Evolutionary conservation across 352 stramenopile species (phyloP).

Genomic region (Globisporangium alternatum): DNA sequence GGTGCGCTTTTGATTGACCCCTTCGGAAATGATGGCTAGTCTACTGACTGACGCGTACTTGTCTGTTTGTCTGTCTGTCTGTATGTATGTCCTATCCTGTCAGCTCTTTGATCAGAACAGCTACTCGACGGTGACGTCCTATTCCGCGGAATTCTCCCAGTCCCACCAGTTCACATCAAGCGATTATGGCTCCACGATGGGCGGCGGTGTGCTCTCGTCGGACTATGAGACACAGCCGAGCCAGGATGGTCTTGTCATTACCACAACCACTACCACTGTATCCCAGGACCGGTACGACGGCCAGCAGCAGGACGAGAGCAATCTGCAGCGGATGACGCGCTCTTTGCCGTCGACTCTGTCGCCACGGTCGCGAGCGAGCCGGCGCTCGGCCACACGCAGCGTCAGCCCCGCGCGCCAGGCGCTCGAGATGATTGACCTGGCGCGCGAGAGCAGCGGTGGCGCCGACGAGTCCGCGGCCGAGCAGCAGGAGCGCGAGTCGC

Average conservation of each 20-base stretch:
- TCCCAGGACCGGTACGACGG: not conserved
- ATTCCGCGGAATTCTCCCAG: slow-evolving; percentile 12
- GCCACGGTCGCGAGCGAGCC: slow-evolving; percentile 15
- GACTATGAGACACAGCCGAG: not conserved
- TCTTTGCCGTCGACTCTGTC: slow-evolving; percentile 40
- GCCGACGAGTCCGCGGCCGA: slow-evolving; percentile 15
- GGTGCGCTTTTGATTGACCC: slow-evolving; percentile 22
- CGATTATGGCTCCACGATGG: not conserved
- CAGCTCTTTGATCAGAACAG: slow-evolving; percentile 13
- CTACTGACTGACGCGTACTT: not conserved
- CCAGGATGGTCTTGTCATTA: not conserved
- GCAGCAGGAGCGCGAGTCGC: not conserved
- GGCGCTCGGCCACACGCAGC: slow-evolving; percentile 39
- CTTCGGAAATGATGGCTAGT: not conserved
- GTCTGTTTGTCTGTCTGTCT: slow-evolving; percentile 6
- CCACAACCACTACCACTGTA: not conserved
- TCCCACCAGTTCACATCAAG: slow-evolving; percentile 8
- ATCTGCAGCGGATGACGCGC: slow-evolving; percentile 26
- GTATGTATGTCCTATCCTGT: slow-evolving; percentile 12
- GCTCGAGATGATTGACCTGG: slow-evolving; percentile 18
- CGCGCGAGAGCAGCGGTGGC: slow-evolving; percentile 22
- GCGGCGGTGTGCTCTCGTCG: not conserved
- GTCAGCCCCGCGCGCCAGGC: slow-evolving; percentile 35
- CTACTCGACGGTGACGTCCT: slow-evolving; percentile 9
- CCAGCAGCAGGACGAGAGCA: slow-evolving; percentile 5